A percentile compares a stretch with the other conserved stretches of the same genome.
Evolutionary conservation across 139 green algal genomes (phyloP).

Genomic region (Picochlorum sp.): DNA sequence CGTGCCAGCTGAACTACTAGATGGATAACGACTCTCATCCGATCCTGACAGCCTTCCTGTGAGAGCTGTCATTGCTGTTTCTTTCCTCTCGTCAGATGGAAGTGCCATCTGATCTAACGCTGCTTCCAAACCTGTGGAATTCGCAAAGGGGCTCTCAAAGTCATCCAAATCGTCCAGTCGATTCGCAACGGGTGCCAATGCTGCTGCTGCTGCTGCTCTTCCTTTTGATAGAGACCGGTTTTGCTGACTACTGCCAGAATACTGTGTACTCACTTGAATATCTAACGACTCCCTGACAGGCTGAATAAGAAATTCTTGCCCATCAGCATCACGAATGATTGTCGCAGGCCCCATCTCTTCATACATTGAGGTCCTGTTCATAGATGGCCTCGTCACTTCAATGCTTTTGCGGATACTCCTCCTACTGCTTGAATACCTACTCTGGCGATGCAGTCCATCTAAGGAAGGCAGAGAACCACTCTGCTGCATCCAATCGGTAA

Average conservation of each 20-base stretch:
- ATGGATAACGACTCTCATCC: no score
- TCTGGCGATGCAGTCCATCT: not conserved
- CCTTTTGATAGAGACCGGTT: not conserved
- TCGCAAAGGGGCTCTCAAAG: no score
- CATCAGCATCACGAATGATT: slow-evolving; percentile 12
- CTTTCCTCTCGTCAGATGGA: no score
- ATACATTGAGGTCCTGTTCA: not conserved
- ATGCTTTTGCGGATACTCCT: not conserved
- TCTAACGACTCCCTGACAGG: not conserved
- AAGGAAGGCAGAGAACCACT: not conserved
- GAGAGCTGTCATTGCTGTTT: no score
- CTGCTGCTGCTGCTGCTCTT: no score
- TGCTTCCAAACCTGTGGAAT: no score
- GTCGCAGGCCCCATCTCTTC: slow-evolving; percentile 4
- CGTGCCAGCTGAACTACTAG: no score
- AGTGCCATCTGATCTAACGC: no score
- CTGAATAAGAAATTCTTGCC: slow-evolving; percentile 11
- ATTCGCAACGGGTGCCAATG: no score
- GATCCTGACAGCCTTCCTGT: no score
- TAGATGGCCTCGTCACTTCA: not conserved
- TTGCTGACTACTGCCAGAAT: not conserved
- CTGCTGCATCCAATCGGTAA: not conserved
- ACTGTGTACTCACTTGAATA: not conserved
- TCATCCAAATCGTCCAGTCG: no score
- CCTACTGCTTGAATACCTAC: not conserved